Percentiles rank a stretch among this genome's conserved stretches.
These are phyloP conservation scores for Mycosphaerella sp. DNA, from an alignment of 2,329 filamentous ascomycete genomes.

Conservation along the genomic window DNA sequence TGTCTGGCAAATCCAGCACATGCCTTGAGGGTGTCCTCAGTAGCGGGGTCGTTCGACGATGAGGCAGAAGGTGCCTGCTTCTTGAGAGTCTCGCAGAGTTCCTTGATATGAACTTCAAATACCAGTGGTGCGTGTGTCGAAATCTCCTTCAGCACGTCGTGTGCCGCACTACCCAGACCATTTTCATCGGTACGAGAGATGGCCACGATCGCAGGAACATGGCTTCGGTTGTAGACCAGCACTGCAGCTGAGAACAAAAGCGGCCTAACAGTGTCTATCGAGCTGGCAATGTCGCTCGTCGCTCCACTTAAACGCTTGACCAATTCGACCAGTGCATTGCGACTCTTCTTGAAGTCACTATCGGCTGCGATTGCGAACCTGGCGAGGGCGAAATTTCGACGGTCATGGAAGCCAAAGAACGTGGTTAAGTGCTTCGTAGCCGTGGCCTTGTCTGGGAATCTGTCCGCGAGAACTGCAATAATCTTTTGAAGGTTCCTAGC, in stretches of 20 bases:
- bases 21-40: slow-evolving; percentile 89
- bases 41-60: slow-evolving; percentile 61
- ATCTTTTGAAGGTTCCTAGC: slow-evolving; percentile 65
- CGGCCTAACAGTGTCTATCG: slow-evolving; percentile 74
- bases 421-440: slow-evolving; percentile 74
- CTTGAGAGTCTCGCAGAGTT: slow-evolving; percentile 80
- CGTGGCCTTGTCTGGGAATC: slow-evolving; percentile 68
- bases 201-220: slow-evolving; percentile 83
- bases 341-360: slow-evolving; percentile 86
- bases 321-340: slow-evolving; percentile 84
- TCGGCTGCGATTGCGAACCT: slow-evolving; percentile 77
- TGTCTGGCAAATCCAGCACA: slow-evolving; percentile 86
- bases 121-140: slow-evolving; percentile 83
- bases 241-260: slow-evolving; percentile 78
- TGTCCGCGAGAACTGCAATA: slow-evolving; percentile 65
- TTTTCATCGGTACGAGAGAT: slow-evolving; percentile 78
- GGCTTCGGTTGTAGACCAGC: slow-evolving; percentile 88
- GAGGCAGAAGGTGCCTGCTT: slow-evolving; percentile 68
- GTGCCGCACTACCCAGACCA: slow-evolving; percentile 69
- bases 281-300: slow-evolving; percentile 50
- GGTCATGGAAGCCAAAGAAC: slow-evolving; percentile 86
- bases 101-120: slow-evolving; percentile 86
- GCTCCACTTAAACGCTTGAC: slow-evolving; percentile 60
- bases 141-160: slow-evolving; percentile 87
- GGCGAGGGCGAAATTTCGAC: slow-evolving; percentile 82